Evolutionary conservation across 257 asterid species (phyloP), one percentile per base, ranked within the genome.

Genomic region (Petunia secreta): DNA sequence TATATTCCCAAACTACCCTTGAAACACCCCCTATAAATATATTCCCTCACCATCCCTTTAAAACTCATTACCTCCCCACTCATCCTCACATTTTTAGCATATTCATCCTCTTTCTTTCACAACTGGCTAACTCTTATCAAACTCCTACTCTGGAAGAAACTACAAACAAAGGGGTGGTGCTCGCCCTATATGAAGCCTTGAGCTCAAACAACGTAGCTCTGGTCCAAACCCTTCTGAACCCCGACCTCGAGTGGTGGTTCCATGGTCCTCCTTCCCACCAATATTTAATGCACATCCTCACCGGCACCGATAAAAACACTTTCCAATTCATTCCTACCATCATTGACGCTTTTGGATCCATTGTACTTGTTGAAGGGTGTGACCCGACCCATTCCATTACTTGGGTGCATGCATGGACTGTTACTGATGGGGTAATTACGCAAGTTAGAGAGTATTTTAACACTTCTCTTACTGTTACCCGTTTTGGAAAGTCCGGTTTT

Each of bases 211-310:
- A 96, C 98, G 91, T 87, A 76, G 95, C 73, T 81, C 78, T 59
- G 75, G 91, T 94, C 94, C 94, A 89, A 86, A 77, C 80, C 77
- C 90, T 96, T 60, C 92, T 96, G 73, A 92, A 95, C 89, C 52
- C 97, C 15, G 98, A 96, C 83, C 96, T 96, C 84, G 99, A 96
- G 99, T 96, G 99, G 99, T 96, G 99, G 99, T 96, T 96, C 93
- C 99, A 96, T 78, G 99, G 99, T 83, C 99, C 99, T 38, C 99
- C 99, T 10, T 84, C 98, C 5, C 90, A 94, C 90, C 99, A 96
- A 87, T 96, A 87, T 87, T 91, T 96, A 93, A 96, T 94, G 99
- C 97, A 89, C 88, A 86, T 90, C 14, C 97, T 96, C 84, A 96
- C 99, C 84, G 99, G 99, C 67, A 79, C 87, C 36, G 81, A 76